phyloP scores from a whole-genome alignment of 208 protist genomes.

The Leishmania arabica region DNA sequence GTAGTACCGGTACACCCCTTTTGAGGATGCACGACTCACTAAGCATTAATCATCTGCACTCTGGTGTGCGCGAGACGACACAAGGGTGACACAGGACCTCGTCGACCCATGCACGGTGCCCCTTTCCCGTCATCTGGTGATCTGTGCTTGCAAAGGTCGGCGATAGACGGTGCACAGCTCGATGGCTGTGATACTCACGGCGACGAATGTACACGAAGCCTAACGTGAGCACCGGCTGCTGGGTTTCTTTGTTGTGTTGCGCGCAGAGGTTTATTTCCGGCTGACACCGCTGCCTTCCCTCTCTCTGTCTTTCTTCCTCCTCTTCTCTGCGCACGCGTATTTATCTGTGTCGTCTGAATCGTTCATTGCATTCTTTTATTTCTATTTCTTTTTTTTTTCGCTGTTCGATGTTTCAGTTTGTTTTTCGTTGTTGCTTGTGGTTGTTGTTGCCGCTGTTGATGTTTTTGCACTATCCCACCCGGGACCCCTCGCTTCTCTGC shows the following conservation, averaged over 20 bases:
- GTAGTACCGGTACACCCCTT: background rate
- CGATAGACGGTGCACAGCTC: background rate
- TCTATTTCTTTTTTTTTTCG: background rate
- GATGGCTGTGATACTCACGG: background rate
- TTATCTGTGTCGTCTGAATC: background rate
- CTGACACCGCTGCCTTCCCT: background rate
- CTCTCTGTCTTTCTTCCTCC: background rate
- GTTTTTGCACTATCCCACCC: too few relatives aligned
- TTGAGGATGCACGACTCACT: background rate
- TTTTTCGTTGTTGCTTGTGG: background rate
- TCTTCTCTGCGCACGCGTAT: background rate
- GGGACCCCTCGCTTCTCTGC: too few relatives aligned
- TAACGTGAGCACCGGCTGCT: background rate
- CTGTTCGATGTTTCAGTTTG: too few relatives aligned
- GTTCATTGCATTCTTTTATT: background rate
- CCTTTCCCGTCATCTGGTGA: background rate
- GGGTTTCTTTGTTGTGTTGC: background rate
- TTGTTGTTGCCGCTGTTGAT: background rate
- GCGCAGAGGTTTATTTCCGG: background rate
- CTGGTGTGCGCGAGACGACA: background rate
- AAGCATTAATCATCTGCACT: background rate
- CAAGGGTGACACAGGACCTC: background rate
- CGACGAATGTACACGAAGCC: background rate
- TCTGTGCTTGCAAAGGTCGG: background rate
- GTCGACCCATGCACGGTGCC: background rate